A percentile compares a stretch with the other conserved stretches of the same genome.
These are phyloP conservation scores for Bipolaris oryzae DNA, from an alignment of 2,329 filamentous ascomycete genomes.

Conservation along the genomic window DNA sequence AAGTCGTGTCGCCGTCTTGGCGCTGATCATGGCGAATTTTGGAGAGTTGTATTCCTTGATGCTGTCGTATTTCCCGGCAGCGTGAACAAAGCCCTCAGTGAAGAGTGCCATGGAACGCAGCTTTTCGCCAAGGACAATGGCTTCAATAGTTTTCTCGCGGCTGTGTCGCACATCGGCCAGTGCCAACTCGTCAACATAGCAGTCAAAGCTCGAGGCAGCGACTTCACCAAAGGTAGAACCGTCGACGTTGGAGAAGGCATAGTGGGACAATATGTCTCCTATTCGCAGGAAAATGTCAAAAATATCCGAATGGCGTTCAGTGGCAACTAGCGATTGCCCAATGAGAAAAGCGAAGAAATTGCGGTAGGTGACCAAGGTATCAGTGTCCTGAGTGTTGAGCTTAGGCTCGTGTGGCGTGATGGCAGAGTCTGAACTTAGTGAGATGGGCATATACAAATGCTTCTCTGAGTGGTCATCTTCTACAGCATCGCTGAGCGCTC, in stretches of 20 bases:
- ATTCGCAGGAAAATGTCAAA: conserved; percentile 68
- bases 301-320: conserved; percentile 59
- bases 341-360: conserved; percentile 69
- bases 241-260: conserved; percentile 66
- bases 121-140: conserved; percentile 83
- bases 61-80: conserved; percentile 80
- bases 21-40: conserved; percentile 72
- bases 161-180: conserved; percentile 82
- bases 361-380: conserved; percentile 64
- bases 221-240: conserved; percentile 69
- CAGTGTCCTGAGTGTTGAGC: conserved; percentile 57
- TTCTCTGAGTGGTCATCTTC: conserved; percentile 57
- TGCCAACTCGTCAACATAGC: conserved; percentile 76
- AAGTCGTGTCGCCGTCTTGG: conserved; percentile 75
- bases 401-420: conserved; percentile 37
- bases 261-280: conserved; percentile 62
- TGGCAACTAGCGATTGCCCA: conserved; percentile 67
- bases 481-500: conserved; percentile 55
- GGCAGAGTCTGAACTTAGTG: conserved; percentile 59
- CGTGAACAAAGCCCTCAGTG: conserved; percentile 90
- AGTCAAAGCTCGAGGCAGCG: conserved; percentile 68
- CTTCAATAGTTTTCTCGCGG: conserved; percentile 87
- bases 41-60: conserved; percentile 72
- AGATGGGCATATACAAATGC: conserved; percentile 65
- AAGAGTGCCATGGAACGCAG: conserved; percentile 84